Evolutionary conservation across 306 rosid genomes (phyloP), one percentile per base, ranked within the genome.

Genomic region (Lupinus albus): DNA sequence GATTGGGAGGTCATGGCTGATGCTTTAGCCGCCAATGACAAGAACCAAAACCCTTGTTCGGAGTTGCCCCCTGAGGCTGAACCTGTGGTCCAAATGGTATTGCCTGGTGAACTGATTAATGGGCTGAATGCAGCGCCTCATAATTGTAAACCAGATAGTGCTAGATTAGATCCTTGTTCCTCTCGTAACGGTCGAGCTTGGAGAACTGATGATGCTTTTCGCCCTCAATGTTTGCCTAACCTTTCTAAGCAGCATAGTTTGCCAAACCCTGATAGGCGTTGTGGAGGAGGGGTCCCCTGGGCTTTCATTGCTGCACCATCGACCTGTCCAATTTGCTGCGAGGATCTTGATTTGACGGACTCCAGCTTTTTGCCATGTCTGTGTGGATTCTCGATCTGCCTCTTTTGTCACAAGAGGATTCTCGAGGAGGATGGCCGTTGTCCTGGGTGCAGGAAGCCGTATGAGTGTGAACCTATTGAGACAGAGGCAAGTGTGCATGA

Each of bases 1-100:
- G 99, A 93, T 76, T 93, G 99, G 99, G 99, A 93, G 88, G 96
- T 91, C 30, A 56, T 93, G 86, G 99, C 99, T 2, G 99, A 93
- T 72, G 96, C 99, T 59, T 77, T 90, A 76, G 97, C 89, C 16
- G 97, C 96, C 56, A 71, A 82, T 62, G 98, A 87, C 74, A 87
- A 84, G 86, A 80, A 17, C 4, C 64, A 77, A 47, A 82, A 21
- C 30, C 81, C 65, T 36, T 61, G 79, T 56, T 55, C 68, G 0
- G 88, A 91, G 55, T 80, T 75, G 1, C 78, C 77, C 13, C 81
- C 68, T 5, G 71, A 76, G 41, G 56, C 54, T 58, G 79, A 84
- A 60, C 57, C 75, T 0, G 71, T 39, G 59, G 67, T 62, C 20
- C 81, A 84, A 67, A 35, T 21, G 47, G 81, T 11, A 75, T 78